phyloP scores from a whole-genome alignment of 306 rosid genomes.

The Castanopsis chinensis region DNA sequence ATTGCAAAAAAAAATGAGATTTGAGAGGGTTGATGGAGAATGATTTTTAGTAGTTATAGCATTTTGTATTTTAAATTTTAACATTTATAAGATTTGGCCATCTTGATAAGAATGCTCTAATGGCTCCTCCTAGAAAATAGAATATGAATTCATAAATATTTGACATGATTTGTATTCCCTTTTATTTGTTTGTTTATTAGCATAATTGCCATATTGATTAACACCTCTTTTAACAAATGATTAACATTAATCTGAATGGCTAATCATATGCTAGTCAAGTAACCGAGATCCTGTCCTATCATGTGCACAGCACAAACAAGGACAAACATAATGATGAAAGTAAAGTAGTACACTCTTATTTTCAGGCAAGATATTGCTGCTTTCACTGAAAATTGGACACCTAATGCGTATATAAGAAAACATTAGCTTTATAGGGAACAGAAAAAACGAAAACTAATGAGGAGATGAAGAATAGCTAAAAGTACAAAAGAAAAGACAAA shows the following conservation, averaged over 20 bases:
- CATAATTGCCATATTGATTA: not conserved
- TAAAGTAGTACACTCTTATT: conserved; percentile 15
- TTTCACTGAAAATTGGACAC: conserved; percentile 13
- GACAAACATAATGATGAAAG: conserved; percentile 24
- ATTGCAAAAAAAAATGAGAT: no score
- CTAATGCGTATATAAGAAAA: not conserved
- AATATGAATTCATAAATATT: no score
- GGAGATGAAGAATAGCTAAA: not conserved
- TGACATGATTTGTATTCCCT: no score
- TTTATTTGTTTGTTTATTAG: no score
- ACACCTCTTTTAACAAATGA: conserved; percentile 10
- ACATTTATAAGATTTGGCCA: no score
- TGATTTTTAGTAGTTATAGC: no score
- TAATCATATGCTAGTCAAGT: not conserved
- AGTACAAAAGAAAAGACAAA: not conserved
- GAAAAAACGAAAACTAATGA: not conserved
- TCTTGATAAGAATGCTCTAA: no score
- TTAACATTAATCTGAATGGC: not conserved
- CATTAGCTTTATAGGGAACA: not conserved
- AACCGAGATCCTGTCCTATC: not conserved
- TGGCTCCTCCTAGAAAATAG: no score
- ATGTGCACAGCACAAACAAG: not conserved
- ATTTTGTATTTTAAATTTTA: no score
- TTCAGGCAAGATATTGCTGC: conserved; percentile 7
- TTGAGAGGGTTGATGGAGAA: no score